Evolutionary conservation across 495 filamentous ascomycete genomes (phyloP).

Genomic region (Chaetomidium leptoderma): DNA sequence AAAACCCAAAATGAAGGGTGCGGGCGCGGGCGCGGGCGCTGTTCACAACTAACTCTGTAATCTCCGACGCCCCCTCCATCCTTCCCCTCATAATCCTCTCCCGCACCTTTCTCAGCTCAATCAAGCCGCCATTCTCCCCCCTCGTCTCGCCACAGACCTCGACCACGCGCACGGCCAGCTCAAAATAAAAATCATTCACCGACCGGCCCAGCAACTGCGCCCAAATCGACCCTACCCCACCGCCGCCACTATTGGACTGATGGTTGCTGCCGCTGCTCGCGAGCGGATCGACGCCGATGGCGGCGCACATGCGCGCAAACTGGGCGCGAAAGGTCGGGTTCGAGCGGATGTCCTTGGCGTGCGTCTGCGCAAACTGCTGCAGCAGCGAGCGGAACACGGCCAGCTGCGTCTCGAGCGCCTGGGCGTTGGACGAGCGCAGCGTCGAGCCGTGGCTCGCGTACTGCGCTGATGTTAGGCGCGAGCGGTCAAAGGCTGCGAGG

Average conservation of each 20-base stretch:
- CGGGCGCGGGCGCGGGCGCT: not conserved
- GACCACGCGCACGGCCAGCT: slow-evolving; percentile 87
- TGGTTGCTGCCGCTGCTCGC: slow-evolving; percentile 56
- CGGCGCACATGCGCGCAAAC: slow-evolving; percentile 96
- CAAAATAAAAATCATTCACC: slow-evolving; percentile 98
- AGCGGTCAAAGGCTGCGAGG: slow-evolving; percentile 85
- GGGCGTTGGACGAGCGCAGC: slow-evolving; percentile 74
- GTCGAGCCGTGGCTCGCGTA: slow-evolving; percentile 83
- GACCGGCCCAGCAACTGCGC: slow-evolving; percentile 83
- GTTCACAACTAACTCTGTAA: slow-evolving; percentile 51
- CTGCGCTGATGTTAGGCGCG: slow-evolving; percentile 69
- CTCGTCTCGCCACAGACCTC: slow-evolving; percentile 86
- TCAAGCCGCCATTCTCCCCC: slow-evolving; percentile 86
- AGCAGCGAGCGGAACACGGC: slow-evolving; percentile 91
- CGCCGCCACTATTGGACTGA: slow-evolving; percentile 39
- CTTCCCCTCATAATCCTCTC: slow-evolving; percentile 65
- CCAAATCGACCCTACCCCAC: slow-evolving; percentile 68
- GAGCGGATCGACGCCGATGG: slow-evolving; percentile 92
- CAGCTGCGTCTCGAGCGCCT: slow-evolving; percentile 84
- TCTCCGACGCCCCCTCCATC: slow-evolving; percentile 70
- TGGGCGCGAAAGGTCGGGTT: slow-evolving; percentile 92
- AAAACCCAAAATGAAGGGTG: not conserved
- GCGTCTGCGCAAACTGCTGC: slow-evolving; percentile 88
- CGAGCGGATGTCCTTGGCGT: slow-evolving; percentile 90
- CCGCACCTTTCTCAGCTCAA: slow-evolving; percentile 76